Conservation (phyloP, 2,329 filamentous ascomycete species). For the Alternaria ethzedia region DNA sequence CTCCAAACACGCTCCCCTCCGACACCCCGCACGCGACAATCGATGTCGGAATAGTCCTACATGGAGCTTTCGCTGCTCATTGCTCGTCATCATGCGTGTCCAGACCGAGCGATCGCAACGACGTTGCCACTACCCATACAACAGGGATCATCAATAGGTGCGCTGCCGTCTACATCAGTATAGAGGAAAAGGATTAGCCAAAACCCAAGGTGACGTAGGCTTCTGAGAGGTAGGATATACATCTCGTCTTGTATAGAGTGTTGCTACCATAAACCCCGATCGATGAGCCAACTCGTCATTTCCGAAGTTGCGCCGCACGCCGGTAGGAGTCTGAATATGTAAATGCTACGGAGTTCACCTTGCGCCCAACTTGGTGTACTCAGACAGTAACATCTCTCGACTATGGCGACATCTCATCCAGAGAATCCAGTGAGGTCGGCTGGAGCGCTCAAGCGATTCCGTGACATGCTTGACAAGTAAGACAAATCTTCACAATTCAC, state of each 20-base stretch:
- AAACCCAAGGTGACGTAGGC: background rate
- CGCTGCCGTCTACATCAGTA: background rate
- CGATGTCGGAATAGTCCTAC: too few relatives aligned
- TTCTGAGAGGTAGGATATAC: too few relatives aligned
- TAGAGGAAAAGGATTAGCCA: background rate
- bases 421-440: background rate
- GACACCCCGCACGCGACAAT: too few relatives aligned
- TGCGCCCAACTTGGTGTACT: fast-evolving
- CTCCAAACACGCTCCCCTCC: too few relatives aligned
- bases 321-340: background rate
- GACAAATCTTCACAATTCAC: too few relatives aligned
- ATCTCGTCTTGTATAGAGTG: too few relatives aligned
- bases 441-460: background rate
- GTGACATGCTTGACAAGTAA: background rate
- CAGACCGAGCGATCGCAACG: background rate
- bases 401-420: background rate
- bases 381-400: background rate
- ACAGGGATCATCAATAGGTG: background rate
- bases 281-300: background rate
- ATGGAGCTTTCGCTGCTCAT: too few relatives aligned
- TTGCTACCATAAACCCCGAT: background rate
- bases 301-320: background rate
- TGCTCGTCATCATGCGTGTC: too few relatives aligned
- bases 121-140: background rate
- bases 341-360: background rate